Evolutionary conservation across 176 grass and related monocot species (phyloP), one percentile per base, ranked within the genome.

Genomic region (Coix lacrymajobi): DNA sequence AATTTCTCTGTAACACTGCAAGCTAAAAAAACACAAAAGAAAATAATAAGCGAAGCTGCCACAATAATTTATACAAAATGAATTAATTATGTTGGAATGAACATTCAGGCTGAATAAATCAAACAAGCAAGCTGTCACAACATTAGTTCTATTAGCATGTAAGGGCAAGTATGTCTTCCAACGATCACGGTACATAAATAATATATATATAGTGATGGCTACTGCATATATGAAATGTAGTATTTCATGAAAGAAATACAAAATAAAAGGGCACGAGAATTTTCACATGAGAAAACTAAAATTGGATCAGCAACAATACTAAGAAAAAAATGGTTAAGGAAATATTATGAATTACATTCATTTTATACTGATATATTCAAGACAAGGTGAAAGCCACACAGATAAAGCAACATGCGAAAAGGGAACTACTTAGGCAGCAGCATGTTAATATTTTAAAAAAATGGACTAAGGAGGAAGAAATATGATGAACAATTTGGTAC

Each of bases 1-100:
- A 73, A 88, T 87, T 95, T 87, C 81, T 65, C 73, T 92, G 91
- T 58, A 84, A 78, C 81, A 88, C 92, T 91, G 92, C 87, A 92
- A 98, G 62, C 96, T 95, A 77, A 73, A 94, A 94, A 87, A 16
- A 79, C 37, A 76, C 71, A 69, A 52, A 85, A 85, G 73, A 83
- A 80, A 79, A 39, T 78, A 83, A 83, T 89, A 96, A 76, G 71
- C 38, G 81, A 75, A 71, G 60, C 7, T 33, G 45, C 28, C n/a
- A 48, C 9, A 20, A 40, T 40, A 74, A 5, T 77, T 34, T 9
- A 40, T 13, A 78, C n/a, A 14, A 29, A 29, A 44, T 71, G 39
- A 70, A 70, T 43, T 24, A 6, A 71, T 28, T 11, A 86, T 86
- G 68, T n/a, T 28, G 66, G 20, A 46, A 80, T 61, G 44, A 74